Base-by-base conservation (phyloP, 1,139 yeast species). In the Geotrichum macrosporum region DNA sequence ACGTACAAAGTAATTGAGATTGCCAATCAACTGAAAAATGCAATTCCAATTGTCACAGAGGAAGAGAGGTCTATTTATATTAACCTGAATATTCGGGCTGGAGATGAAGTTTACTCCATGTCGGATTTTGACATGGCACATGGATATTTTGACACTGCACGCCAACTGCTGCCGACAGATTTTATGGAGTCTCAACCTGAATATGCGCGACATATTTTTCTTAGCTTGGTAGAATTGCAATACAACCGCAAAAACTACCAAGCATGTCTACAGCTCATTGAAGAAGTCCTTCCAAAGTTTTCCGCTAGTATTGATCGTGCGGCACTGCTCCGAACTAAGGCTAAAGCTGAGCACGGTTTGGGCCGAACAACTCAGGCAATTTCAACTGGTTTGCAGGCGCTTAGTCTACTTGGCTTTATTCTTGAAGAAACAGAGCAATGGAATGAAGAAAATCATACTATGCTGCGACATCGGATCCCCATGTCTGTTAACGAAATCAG, bases 401-500 rank as follows among this genome's bases (percentile, higher is more conserved):
- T 60, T 30, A 50, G 50, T 2, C 37, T 57, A 32, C 50, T 58
- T n/a, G 64, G 64, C 3, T 50, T 57, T 30, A 53, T 52, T 3
- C 52, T 74, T 4, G 56, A 64, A 9, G 67, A 68, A 22, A 73
- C 72, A 3, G 60, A 71, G 10, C 60, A 57, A 3, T 63, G 68
- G 58, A 62, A 63, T 44, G 53, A 51, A 18, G 52, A 49, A 12
- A 60, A 64, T 32, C 56, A 61, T 12, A 56, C 59, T 3, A 60
- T 56, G 21, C 55, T 70, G 30, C 51, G 58, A 16, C 62, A 63
- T 5, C 63, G 65, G 42, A 61, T 74, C 4, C 78, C 79, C 0
- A 55, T 69, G 3, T 69, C 78, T 1, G 63, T 72, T 2, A 59
- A 68, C 1, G 79, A 75, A 42, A 72, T 76, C 13, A 57, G 76